Percentiles rank a stretch among this genome's conserved stretches.
Conservation (phyloP, 257 asterid genomes). For the Przewalskia tangutica region DNA sequence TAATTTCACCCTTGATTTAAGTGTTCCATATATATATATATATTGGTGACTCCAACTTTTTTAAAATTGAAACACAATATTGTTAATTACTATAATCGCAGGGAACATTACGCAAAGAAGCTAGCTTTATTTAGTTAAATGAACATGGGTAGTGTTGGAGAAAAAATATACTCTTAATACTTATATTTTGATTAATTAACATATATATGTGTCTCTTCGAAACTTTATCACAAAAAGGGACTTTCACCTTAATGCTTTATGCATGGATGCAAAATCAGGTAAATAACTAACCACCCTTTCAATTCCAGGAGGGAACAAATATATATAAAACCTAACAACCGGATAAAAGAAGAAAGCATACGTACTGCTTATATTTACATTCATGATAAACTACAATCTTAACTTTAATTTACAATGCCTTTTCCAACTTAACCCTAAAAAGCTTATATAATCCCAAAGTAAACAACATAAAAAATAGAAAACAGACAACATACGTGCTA, state of each 20-base stretch:
- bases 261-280: conserved; percentile 5
- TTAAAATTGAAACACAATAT: background rate
- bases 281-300: background rate
- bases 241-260: background rate
- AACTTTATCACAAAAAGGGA: background rate
- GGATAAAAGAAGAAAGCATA: background rate
- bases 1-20: background rate
- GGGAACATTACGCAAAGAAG: background rate
- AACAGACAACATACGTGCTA: background rate
- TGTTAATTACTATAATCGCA: background rate
- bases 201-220: too few species aligned
- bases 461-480: background rate
- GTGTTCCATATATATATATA: background rate
- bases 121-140: background rate
- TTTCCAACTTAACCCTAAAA: background rate
- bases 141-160: background rate
- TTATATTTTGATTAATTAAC: background rate
- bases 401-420: conserved; percentile 1
- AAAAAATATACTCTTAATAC: background rate
- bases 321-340: background rate
- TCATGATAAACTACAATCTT: background rate
- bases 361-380: background rate
- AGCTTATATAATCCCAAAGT: background rate
- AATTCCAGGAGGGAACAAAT: background rate
- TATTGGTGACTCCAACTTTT: background rate